These are phyloP conservation scores for Digitaria exilis DNA, from an alignment of 202 grass and related monocot species.

Conservation along the genomic window DNA sequence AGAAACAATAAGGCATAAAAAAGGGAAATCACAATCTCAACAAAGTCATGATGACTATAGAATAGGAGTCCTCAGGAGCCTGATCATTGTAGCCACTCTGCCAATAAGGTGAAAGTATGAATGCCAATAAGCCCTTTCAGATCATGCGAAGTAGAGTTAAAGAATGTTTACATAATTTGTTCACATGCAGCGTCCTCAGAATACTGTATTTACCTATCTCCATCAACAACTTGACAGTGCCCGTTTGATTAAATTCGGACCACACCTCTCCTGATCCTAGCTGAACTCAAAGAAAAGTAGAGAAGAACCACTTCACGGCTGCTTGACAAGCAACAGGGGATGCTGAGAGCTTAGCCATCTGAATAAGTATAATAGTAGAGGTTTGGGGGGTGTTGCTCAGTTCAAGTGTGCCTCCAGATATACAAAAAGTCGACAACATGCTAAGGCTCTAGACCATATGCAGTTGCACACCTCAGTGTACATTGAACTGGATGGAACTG, in stretches of 20 bases:
- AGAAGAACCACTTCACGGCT: neutral
- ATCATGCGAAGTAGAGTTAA: neutral
- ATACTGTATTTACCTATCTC: slow-evolving; percentile 16
- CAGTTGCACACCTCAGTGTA: slow-evolving; percentile 18
- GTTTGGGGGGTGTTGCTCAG: slow-evolving; percentile 12
- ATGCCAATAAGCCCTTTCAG: neutral
- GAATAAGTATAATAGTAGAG: slow-evolving; percentile 18
- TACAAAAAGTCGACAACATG: slow-evolving; percentile 28
- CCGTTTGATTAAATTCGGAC: slow-evolving; percentile 14
- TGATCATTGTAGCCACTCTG: slow-evolving; percentile 33
- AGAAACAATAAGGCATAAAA: neutral
- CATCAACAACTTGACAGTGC: slow-evolving; percentile 15
- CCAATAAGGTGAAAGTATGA: neutral
- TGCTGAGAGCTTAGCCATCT: neutral
- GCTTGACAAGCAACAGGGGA: neutral
- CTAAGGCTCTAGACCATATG: slow-evolving; percentile 21
- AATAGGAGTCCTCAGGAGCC: neutral
- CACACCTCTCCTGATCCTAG: slow-evolving; percentile 4
- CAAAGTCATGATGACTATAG: neutral
- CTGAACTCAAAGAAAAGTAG: neutral
- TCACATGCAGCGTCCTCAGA: neutral
- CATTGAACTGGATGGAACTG: slow-evolving; percentile 31
- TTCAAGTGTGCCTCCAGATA: slow-evolving; percentile 23
- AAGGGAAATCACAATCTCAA: slow-evolving; percentile 7
- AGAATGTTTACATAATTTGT: slow-evolving; percentile 18